Conservation (phyloP, 1,139 yeast genomes). For the Sugiyamaella novakii region DNA sequence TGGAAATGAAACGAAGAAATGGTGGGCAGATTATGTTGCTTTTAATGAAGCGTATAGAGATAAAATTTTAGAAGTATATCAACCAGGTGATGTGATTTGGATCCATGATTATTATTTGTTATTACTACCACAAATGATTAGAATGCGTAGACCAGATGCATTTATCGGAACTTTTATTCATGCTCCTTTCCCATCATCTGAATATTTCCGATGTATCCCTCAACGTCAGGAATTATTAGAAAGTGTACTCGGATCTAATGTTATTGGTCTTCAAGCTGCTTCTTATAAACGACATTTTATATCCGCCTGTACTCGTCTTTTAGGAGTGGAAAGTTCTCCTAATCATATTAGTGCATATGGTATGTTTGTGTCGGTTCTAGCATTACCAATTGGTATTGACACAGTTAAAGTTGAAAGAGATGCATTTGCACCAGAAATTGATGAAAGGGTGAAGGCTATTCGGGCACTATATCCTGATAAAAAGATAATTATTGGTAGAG, state of each 20-base stretch:
- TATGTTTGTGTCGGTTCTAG: conserved; percentile 66
- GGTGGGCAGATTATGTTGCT: conserved; percentile 91
- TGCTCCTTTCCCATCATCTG: conserved; percentile 86
- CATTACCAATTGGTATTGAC: conserved; percentile 87
- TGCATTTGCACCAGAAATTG: conserved; percentile 50
- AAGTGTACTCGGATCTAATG: conserved; percentile 88
- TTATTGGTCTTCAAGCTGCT: conserved; percentile 81
- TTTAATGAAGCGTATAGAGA: conserved; percentile 90
- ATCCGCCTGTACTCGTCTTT: conserved; percentile 67
- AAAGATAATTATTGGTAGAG: conserved; percentile 92
- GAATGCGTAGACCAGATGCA: conserved; percentile 81
- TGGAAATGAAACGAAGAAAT: conserved; percentile 48
- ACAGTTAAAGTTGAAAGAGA: conserved; percentile 55
- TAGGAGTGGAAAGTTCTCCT: conserved; percentile 50
- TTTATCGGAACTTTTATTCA: conserved; percentile 82
- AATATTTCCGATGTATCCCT: conserved; percentile 85
- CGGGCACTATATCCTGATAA: conserved; percentile 70
- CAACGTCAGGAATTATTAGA: conserved; percentile 79
- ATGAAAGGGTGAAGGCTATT: conserved; percentile 52
- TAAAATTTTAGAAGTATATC: conserved; percentile 68
- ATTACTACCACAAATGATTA: conserved; percentile 79
- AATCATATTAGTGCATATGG: conserved; percentile 74
- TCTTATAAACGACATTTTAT: conserved; percentile 89
- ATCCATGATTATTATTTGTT: conserved; percentile 89
- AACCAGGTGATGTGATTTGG: conserved; percentile 94